Percentiles rank a stretch among this genome's conserved stretches.
Conservation (phyloP, 2,329 filamentous ascomycete genomes). For the Colletotrichum lini region DNA sequence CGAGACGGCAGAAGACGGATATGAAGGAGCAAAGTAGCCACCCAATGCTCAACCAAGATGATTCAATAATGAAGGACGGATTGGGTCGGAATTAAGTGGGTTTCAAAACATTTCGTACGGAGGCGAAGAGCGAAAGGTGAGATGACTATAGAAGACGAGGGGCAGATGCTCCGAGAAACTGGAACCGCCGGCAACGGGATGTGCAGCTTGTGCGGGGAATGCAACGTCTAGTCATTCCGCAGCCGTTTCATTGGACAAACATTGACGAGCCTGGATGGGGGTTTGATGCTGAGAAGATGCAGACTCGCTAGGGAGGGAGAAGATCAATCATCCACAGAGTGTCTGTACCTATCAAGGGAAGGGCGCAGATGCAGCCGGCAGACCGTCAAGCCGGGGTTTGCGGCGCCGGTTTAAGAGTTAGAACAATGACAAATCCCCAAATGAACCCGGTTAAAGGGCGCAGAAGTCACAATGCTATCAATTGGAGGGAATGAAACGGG, state of each 20-base stretch:
- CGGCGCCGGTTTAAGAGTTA: conserved; percentile 23
- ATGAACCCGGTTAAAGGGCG: not conserved
- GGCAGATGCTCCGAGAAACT: not conserved
- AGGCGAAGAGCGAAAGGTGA: too few relatives aligned
- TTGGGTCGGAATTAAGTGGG: not conserved
- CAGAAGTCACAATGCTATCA: not conserved
- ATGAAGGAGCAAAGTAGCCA: not conserved
- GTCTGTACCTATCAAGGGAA: too few relatives aligned
- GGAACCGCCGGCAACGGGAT: not conserved
- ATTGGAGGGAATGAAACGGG: not conserved
- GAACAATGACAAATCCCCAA: not conserved
- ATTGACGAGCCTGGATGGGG: too few relatives aligned
- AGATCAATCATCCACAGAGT: not conserved
- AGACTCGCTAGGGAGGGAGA: not conserved
- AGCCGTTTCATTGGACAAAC: not conserved
- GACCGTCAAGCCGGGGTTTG: not conserved
- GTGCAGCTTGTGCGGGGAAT: conserved; percentile 23
- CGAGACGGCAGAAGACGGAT: not conserved
- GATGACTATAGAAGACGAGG: not conserved
- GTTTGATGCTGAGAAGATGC: not conserved
- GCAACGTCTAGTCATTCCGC: not conserved
- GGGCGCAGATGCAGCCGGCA: not conserved
- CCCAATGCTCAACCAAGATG: not conserved
- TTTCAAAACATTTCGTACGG: not conserved
- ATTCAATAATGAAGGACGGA: not conserved